A percentile compares a stretch with the other conserved stretches of the same genome.
Evolutionary conservation across 768 basidiomycete genomes (phyloP).

Genomic region (Albatrellus ellisii): DNA sequence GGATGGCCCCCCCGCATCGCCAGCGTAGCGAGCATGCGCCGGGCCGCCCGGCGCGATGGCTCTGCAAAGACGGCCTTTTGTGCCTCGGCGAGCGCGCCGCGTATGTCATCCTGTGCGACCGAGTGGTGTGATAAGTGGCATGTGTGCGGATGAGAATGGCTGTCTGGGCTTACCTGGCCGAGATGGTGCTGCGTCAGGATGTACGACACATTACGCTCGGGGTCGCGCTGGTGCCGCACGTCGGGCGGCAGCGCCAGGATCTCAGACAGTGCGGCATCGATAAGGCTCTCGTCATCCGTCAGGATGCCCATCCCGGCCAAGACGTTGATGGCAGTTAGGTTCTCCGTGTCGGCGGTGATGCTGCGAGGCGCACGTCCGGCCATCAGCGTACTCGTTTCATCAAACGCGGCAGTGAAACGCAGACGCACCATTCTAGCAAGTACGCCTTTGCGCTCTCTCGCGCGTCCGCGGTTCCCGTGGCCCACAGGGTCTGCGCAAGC

Average conservation of each 20-base stretch:
- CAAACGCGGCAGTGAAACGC: constrained; percentile 1
- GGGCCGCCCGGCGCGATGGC: constrained; percentile 35
- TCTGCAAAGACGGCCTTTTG: constrained; percentile 46
- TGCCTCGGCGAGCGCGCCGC: constrained; percentile 19
- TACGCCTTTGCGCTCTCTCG: constrained; percentile 66
- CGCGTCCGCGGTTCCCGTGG: constrained; percentile 60
- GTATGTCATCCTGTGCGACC: constrained; percentile 28
- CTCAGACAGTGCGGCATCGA: constrained; percentile 82
- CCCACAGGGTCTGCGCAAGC: constrained; percentile 83
- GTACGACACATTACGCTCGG: constrained; percentile 53
- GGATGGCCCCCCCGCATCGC: constrained; percentile 34
- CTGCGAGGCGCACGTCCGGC: constrained; percentile 24
- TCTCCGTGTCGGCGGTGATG: constrained; percentile 65
- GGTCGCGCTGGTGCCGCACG: constrained; percentile 52
- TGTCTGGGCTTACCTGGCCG: constrained; percentile 56
- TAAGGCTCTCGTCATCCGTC: constrained; percentile 60
- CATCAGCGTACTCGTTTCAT: background rate
- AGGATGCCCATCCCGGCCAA: constrained; percentile 86
- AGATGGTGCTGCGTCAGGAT: constrained; percentile 64
- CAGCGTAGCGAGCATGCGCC: constrained; percentile 43
- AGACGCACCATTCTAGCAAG: constrained; percentile 66
- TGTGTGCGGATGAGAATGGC: constrained; percentile 7
- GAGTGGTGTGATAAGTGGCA: background rate
- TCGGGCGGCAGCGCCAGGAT: constrained; percentile 58
- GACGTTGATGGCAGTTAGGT: constrained; percentile 68